Percentiles rank a stretch among this genome's conserved stretches.
Conservation (phyloP, 192 early-diverging fungal genomes). For the Oehlia diaphana region DNA sequence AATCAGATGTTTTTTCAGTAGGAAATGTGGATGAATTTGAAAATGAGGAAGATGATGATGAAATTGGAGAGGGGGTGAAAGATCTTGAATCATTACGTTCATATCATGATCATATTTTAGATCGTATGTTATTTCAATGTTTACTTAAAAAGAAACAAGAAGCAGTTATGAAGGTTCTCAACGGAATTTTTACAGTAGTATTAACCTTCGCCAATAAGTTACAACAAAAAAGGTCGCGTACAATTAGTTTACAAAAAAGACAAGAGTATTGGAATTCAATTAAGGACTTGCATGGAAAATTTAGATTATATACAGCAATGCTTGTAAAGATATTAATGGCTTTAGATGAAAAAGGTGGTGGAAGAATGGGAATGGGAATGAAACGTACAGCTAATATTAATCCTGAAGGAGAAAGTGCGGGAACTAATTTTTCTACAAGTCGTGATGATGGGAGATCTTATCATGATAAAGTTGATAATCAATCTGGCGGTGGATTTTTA, state of each 20-base stretch:
- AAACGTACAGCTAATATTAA: neutral
- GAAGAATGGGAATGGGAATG: constrained; percentile 5
- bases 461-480: constrained; percentile 31
- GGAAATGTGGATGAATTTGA: neutral
- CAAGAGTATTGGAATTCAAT: constrained; percentile 7
- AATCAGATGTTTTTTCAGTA: neutral
- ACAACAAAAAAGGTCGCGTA: neutral
- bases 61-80: constrained; percentile 27
- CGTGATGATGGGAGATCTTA: constrained; percentile 11
- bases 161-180: constrained; percentile 39
- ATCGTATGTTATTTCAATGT: constrained; percentile 48
- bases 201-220: constrained; percentile 25
- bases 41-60: constrained; percentile 19
- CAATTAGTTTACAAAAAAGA: constrained; percentile 4
- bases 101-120: constrained; percentile 49
- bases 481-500: constrained; percentile 35
- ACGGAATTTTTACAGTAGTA: constrained; percentile 38
- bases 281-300: constrained; percentile 37
- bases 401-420: neutral
- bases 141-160: constrained; percentile 48
- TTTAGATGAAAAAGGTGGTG: constrained; percentile 43
- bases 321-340: constrained; percentile 41
- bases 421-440: neutral
- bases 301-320: constrained; percentile 35
- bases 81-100: constrained; percentile 41